Evolutionary conservation across 1,284 basidiomycete species (phyloP).

Genomic region (Nidula niveotomentosa): DNA sequence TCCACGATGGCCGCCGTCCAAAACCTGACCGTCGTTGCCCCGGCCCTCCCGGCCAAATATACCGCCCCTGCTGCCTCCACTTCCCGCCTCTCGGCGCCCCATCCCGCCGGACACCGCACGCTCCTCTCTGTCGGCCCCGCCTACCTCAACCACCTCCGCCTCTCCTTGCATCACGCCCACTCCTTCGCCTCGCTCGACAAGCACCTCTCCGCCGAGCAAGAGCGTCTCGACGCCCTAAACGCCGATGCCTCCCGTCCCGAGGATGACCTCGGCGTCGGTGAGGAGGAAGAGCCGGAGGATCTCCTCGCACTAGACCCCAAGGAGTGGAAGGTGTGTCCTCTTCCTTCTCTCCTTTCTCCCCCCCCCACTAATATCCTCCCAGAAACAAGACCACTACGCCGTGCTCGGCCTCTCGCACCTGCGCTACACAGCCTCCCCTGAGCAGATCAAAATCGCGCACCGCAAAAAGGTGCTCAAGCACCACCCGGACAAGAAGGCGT

Average conservation of each 20-base stretch:
- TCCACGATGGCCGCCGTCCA: slow-evolving; percentile 28
- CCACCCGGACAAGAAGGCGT: slow-evolving; percentile 98
- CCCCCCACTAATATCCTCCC: not conserved
- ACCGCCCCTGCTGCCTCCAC: slow-evolving; percentile 23
- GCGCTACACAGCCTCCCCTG: slow-evolving; percentile 85
- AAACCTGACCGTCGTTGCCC: slow-evolving; percentile 25
- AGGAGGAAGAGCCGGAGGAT: slow-evolving; percentile 83
- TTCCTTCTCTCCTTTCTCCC: not conserved
- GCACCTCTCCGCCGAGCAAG: slow-evolving; percentile 41
- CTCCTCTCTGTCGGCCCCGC: slow-evolving; percentile 85
- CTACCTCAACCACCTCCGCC: slow-evolving; percentile 79
- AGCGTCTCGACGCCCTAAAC: slow-evolving; percentile 51
- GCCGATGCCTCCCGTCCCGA: slow-evolving; percentile 61
- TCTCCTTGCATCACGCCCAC: slow-evolving; percentile 73
- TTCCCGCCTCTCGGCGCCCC: slow-evolving; percentile 27
- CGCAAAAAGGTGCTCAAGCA: slow-evolving; percentile 99
- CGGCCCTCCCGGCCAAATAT: slow-evolving; percentile 28
- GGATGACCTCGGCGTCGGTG: slow-evolving; percentile 91
- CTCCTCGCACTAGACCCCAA: slow-evolving; percentile 86
- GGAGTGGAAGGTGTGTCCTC: slow-evolving; percentile 88
- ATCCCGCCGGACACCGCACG: slow-evolving; percentile 32
- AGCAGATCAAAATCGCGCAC: slow-evolving; percentile 95
- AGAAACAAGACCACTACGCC: slow-evolving; percentile 99
- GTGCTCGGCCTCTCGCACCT: slow-evolving; percentile 93
- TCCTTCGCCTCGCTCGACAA: slow-evolving; percentile 82